phyloP scores from a whole-genome alignment of 2,329 filamentous ascomycete species.

The Macrophomina pseudophaseolina region DNA sequence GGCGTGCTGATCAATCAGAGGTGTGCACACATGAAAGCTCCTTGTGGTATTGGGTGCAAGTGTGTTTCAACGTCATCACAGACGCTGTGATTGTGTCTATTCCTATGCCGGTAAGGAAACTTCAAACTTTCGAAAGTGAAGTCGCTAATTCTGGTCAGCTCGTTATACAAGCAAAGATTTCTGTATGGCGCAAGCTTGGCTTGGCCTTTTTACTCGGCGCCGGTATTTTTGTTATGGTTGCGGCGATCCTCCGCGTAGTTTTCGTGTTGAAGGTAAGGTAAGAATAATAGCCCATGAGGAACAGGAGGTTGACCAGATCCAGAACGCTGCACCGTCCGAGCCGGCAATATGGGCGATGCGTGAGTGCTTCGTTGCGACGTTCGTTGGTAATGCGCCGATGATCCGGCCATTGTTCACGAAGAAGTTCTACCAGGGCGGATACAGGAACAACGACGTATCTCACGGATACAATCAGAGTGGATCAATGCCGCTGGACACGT shows the following conservation, averaged over 20 bases:
- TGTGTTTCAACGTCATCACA: conserved; percentile 43
- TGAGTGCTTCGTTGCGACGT: conserved; percentile 46
- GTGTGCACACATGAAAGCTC: conserved; percentile 44
- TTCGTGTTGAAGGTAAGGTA: conserved; percentile 39
- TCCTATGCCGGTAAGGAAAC: conserved; percentile 37
- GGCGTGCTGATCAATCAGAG: conserved; percentile 8
- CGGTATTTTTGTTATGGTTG: conserved; percentile 43
- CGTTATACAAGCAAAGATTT: conserved; percentile 37
- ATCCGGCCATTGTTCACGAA: conserved; percentile 35
- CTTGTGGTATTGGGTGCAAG: conserved; percentile 38
- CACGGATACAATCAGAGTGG: conserved; percentile 10
- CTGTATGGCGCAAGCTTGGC: conserved; percentile 37
- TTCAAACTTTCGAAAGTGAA: neutral
- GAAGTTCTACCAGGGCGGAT: conserved; percentile 26
- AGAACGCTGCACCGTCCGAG: conserved; percentile 26
- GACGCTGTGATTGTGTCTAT: conserved; percentile 44
- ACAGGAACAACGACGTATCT: neutral
- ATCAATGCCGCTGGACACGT: conserved; percentile 1
- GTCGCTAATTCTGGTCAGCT: conserved; percentile 26
- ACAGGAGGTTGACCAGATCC: neutral
- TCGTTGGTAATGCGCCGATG: conserved; percentile 46
- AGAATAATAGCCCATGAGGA: neutral
- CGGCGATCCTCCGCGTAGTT: conserved; percentile 35
- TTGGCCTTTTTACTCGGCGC: conserved; percentile 41
- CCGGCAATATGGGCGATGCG: conserved; percentile 47